Base-by-base conservation (phyloP, 1,139 yeast species). In the Hyphopichia buzzinii region DNA sequence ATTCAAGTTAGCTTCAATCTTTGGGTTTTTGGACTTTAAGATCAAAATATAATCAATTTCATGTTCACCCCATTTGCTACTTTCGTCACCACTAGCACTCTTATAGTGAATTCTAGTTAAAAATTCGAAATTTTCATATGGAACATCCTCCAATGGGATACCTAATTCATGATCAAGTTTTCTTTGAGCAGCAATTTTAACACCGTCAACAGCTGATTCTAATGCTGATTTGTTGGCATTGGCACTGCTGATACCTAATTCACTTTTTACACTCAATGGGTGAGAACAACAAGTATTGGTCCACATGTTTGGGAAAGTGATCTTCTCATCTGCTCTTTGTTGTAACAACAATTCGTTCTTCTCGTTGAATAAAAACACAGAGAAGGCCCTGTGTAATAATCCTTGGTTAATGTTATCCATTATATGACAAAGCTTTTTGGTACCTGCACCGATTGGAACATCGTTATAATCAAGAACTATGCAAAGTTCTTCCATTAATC, bases 211-310 rank as follows among this genome's bases (percentile, higher is more conserved):
- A 14, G 95, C 85, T 71, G 64, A 29, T 70, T 67, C 37, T 84
- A 30, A 30, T 8, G 17, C 5, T 14, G 16, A n/a, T 5, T 24
- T 5, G 4, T 21, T 4, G 11, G 23, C 15, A 24, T 30, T 30
- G 23, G 21, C 23, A 4, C 36, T 44, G 17, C 42, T 39, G 13
- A 63, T 47, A 8, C 96, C 97, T 54, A 89, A 67, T 62, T 92
- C 99, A 28, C 79, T 68, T 26, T 83, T 77, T 19, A 88, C 79
- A 42, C 96, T 88, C 40, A 92, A 71, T 4, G 99, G 99, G 61
- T 92, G 99, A 0, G 97, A 90, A 60, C 99, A 92, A 63, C 98
- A 94, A 3, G 99, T 94, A 60, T 92, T 92, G 29, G 99, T 92
- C 99, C 99, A 92, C 84, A 88, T 80, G 40, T 79, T 79, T 2